These are phyloP conservation scores for Fusarium fracticaudum DNA, from an alignment of 2,329 filamentous ascomycete genomes.

Conservation along the genomic window DNA sequence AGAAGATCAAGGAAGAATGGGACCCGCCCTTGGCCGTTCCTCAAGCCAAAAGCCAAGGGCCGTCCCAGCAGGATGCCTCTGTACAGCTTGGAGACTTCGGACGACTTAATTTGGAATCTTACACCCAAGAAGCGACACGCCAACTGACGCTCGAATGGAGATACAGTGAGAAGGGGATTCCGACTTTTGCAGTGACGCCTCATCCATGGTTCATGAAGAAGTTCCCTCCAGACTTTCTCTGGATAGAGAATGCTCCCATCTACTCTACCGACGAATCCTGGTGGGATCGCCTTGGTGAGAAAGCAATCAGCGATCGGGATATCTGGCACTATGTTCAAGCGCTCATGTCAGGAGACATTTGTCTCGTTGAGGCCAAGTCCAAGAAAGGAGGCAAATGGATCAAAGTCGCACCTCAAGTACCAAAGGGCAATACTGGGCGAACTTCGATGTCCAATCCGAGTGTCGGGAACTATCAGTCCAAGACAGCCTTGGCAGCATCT, in stretches of 20 bases:
- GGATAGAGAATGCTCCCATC: conserved; percentile 14
- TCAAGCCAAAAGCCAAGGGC: not conserved
- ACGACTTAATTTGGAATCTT: conserved; percentile 10
- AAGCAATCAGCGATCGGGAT: conserved; percentile 1
- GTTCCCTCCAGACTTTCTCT: conserved; percentile 32
- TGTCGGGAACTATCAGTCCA: conserved; percentile 1
- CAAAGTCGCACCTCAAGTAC: conserved; percentile 5
- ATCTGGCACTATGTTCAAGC: conserved; percentile 29
- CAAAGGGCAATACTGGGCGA: not conserved
- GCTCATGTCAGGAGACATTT: conserved; percentile 35
- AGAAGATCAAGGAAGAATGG: conserved; percentile 37
- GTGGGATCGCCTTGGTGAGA: conserved; percentile 17
- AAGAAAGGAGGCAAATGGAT: conserved; percentile 27
- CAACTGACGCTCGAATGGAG: conserved; percentile 27
- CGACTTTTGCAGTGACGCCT: conserved; percentile 30
- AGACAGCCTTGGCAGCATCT: not conserved
- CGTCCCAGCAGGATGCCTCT: not conserved
- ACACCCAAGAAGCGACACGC: not conserved
- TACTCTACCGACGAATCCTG: conserved; percentile 5
- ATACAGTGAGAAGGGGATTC: conserved; percentile 38
- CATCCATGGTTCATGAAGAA: conserved; percentile 9
- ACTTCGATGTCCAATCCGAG: not conserved
- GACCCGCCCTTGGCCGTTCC: conserved; percentile 15
- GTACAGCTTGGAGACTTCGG: conserved; percentile 20
- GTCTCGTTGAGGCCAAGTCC: conserved; percentile 33